Conservation (phyloP, 1,139 yeast species). For the Saccharomyces hybrid region DNA sequence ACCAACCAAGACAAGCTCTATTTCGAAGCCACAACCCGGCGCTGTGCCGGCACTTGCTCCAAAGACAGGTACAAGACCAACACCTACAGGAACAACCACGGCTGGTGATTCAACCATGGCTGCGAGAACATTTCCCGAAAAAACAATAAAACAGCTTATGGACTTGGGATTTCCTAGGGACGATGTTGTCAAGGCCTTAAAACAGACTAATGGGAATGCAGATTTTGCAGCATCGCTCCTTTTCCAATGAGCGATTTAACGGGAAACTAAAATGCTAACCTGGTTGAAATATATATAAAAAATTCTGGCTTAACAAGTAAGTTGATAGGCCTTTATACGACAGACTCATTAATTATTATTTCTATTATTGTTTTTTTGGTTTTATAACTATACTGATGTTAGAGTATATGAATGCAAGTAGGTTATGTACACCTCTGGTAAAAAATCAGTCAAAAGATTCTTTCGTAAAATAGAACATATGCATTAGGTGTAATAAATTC, state of each 20-base stretch:
- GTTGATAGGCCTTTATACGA: not conserved
- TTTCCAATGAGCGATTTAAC: slow-evolving; percentile 32
- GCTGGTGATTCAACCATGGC: slow-evolving; percentile 1
- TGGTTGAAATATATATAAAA: no score
- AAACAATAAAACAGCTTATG: slow-evolving; percentile 47
- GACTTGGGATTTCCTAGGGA: slow-evolving; percentile 63
- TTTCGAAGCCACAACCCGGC: not conserved
- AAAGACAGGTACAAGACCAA: slow-evolving; percentile 15
- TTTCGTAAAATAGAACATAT: slow-evolving; percentile 61
- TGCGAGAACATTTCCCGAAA: slow-evolving; percentile 34
- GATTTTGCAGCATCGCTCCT: slow-evolving; percentile 79
- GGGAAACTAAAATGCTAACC: no score
- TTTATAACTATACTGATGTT: not conserved
- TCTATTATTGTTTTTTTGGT: not conserved
- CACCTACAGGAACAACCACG: slow-evolving; percentile 17
- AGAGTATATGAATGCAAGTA: not conserved
- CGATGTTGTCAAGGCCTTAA: slow-evolving; percentile 60
- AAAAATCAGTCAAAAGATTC: slow-evolving; percentile 8
- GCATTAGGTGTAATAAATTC: slow-evolving; percentile 43
- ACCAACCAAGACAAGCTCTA: not conserved
- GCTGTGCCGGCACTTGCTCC: slow-evolving; percentile 17
- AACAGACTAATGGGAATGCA: slow-evolving; percentile 62
- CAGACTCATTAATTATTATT: not conserved
- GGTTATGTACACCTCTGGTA: not conserved
- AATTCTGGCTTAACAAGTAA: no score